Evolutionary conservation across 1,284 basidiomycete species (phyloP).

Genomic region (Trichosporon inkin): DNA sequence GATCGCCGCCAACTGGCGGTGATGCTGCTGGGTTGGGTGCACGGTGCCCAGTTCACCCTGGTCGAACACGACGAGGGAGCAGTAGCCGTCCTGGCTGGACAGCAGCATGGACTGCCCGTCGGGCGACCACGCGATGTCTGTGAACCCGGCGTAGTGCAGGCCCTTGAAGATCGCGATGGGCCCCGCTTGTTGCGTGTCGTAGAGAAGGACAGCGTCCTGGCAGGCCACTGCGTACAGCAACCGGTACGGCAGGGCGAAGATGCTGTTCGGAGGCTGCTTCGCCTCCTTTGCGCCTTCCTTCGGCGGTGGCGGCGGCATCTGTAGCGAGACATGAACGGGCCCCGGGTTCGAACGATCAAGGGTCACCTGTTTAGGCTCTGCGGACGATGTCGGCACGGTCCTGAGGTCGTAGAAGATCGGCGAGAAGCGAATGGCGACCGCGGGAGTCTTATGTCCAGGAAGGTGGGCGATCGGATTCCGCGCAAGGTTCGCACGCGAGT

Average conservation of each 20-base stretch:
- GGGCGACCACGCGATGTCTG: slow-evolving; percentile 93
- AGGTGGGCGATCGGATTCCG: slow-evolving; percentile 87
- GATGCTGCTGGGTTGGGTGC: slow-evolving; percentile 80
- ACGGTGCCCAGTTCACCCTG: slow-evolving; percentile 82
- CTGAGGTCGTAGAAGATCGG: slow-evolving; percentile 88
- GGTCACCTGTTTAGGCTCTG: slow-evolving; percentile 59
- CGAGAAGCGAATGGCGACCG: slow-evolving; percentile 88
- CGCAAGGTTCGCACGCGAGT: slow-evolving; percentile 88
- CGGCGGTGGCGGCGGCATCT: slow-evolving; percentile 50
- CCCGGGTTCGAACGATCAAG: slow-evolving; percentile 62
- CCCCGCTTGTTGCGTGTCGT: slow-evolving; percentile 93
- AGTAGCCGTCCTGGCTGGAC: slow-evolving; percentile 93
- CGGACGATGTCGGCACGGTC: slow-evolving; percentile 53
- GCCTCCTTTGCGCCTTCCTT: slow-evolving; percentile 33
- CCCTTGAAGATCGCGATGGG: slow-evolving; percentile 92
- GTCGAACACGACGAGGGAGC: slow-evolving; percentile 74
- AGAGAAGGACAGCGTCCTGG: slow-evolving; percentile 90
- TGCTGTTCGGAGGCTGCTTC: slow-evolving; percentile 37
- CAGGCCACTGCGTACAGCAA: slow-evolving; percentile 96
- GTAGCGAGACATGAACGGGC: slow-evolving; percentile 43
- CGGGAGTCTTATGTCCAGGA: slow-evolving; percentile 93
- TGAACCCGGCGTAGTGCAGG: slow-evolving; percentile 95
- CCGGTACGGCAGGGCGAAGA: slow-evolving; percentile 87
- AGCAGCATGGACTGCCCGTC: slow-evolving; percentile 91
- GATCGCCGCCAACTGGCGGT: slow-evolving; percentile 77